Conservation (phyloP, 805 yeast species). For the Sungouiozyma intestinalis region DNA sequence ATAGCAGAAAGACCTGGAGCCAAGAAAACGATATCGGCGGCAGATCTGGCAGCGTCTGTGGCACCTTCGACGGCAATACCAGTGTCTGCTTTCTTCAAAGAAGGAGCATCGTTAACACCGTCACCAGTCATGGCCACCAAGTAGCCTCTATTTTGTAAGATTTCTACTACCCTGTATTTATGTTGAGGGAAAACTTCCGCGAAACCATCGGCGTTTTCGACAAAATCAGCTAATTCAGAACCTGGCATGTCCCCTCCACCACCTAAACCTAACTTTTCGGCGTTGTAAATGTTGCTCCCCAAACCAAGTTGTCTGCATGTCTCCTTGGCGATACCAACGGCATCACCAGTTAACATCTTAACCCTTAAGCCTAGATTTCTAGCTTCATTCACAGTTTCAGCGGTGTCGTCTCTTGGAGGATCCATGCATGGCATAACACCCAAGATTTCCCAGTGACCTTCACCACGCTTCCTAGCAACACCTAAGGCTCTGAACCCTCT, state of each 20-base stretch:
- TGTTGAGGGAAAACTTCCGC: constrained; percentile 99
- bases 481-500: constrained; percentile 98
- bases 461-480: constrained; percentile 98
- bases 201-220: constrained; percentile 96
- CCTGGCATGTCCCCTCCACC: constrained; percentile 96
- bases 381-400: constrained; percentile 87
- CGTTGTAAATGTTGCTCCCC: constrained; percentile 93
- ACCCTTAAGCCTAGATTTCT: constrained; percentile 84
- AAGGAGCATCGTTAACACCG: constrained; percentile 98
- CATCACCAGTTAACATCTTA: constrained; percentile 98
- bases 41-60: constrained; percentile 94
- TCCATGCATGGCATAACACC: constrained; percentile 99
- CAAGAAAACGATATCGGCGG: constrained; percentile 91
- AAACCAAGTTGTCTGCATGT: constrained; percentile 95
- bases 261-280: constrained; percentile 92
- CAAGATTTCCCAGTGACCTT: constrained; percentile 94
- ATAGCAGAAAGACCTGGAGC: constrained; percentile 95
- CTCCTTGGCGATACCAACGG: constrained; percentile 98
- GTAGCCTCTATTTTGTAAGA: constrained; percentile 91
- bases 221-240: constrained; percentile 93
- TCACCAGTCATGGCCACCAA: constrained; percentile 99
- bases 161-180: constrained; percentile 91
- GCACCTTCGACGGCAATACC: constrained; percentile 99
- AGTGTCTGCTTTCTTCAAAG: constrained; percentile 88
- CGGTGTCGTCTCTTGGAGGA: constrained; percentile 98